phyloP scores from a whole-genome alignment of 2,329 filamentous ascomycete species.

The Cryphonectria carpinicola region DNA sequence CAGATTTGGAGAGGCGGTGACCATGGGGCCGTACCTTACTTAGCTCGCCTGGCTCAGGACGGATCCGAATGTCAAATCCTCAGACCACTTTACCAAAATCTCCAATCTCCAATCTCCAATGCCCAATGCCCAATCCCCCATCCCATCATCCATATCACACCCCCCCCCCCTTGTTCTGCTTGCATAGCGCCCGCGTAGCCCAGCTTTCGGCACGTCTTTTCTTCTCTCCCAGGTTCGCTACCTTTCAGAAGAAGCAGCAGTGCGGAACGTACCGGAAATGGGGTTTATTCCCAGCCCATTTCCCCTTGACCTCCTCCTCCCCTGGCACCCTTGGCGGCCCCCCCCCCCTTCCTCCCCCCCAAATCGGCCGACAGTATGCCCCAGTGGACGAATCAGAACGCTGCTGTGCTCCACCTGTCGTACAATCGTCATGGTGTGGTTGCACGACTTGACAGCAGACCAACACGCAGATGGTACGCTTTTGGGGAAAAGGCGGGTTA shows the following conservation, averaged over 20 bases:
- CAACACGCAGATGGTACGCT: constrained; percentile 16
- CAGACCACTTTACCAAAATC: constrained; percentile 4
- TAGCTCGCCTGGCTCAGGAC: constrained; percentile 13
- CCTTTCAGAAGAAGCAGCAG: too few relatives aligned
- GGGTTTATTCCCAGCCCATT: background rate
- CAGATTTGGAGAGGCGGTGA: constrained; percentile 6
- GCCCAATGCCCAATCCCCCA: background rate
- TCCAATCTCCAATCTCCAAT: background rate
- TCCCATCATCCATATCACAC: too few relatives aligned
- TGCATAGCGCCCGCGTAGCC: background rate
- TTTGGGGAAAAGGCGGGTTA: background rate
- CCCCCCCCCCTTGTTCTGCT: background rate
- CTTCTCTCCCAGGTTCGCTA: background rate
- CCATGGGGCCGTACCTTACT: constrained; percentile 1
- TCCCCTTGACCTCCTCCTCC: background rate
- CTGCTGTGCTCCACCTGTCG: constrained; percentile 20
- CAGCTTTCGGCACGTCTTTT: background rate
- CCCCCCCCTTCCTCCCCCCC: too few relatives aligned
- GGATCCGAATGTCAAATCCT: constrained; percentile 14
- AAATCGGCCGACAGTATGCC: background rate
- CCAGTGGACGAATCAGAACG: constrained; percentile 16
- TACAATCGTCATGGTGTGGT: constrained; percentile 15
- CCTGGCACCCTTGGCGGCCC: background rate
- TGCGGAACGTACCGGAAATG: background rate
- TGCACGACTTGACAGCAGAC: constrained; percentile 29